Base-by-base conservation (phyloP, 495 filamentous ascomycete genomes). In the Penicillium subrubescens region DNA sequence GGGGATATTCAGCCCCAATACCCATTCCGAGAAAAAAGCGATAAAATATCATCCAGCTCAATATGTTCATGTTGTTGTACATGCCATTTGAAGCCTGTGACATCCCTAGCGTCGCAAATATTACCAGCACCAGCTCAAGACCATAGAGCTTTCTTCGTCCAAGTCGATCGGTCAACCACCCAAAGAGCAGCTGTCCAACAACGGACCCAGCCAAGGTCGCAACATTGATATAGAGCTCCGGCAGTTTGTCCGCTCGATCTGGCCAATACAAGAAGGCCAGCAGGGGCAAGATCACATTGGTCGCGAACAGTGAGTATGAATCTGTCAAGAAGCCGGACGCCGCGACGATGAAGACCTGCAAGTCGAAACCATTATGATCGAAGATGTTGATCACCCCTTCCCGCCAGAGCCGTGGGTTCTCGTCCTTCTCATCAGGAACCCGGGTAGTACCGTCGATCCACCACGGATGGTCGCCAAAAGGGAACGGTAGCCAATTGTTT, bases 281-380 rank as follows among this genome's bases (percentile, higher is more conserved):
- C 51, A 82, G 82, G 0, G 86, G 84, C 8, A 82, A 70, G 33
- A 86, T 72, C 63, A 85, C 78, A 62, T 88, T 88, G 54, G 79
- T 83, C 19, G 83, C 81, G 64, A 88, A 88, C 21, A 80, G 71
- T 63, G 83, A 81, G 68, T 87, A 88, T 44, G 83, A 82, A 65
- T 87, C 85, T 5, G 86, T 86, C 52, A 89, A 77, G 61, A 89
- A 89, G 14, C 86, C 86, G 0, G 81, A 80, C 4, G 80, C 84
- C 4, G 86, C 84, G 15, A 89, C 86, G n/a, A 79, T 76, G 27
- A 79, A 71, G 19, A 77, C 75, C 65, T 61, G 59, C 35, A 50
- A 52, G 21, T 61, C 72, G 66, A 51, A 72, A 35, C 65, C 67
- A 70, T 65, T 75, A 57, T 64, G 60, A 53, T 62, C 61, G 29